Conservation (phyloP, 2,329 filamentous ascomycete genomes). For the Acrocalymma vagum region DNA sequence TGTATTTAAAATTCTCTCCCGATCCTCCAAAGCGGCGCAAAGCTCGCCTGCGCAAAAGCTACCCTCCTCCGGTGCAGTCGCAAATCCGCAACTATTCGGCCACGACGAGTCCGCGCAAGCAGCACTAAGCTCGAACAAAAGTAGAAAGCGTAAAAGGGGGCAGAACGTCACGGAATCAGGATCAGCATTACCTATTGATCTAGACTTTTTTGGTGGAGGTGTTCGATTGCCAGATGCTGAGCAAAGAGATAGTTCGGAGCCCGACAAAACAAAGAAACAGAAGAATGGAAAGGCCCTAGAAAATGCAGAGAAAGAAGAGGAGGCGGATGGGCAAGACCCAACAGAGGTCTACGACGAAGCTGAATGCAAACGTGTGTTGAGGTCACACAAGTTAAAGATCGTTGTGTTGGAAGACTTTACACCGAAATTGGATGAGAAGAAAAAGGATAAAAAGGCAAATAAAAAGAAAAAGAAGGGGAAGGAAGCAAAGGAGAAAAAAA, state of each 20-base stretch:
- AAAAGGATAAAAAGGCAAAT: slow-evolving; percentile 62
- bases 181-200: slow-evolving; percentile 37
- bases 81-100: slow-evolving; percentile 74
- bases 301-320: slow-evolving; percentile 11
- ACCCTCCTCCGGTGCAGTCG: slow-evolving; percentile 70
- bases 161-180: slow-evolving; percentile 21
- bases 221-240: slow-evolving; percentile 18
- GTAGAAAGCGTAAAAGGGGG: slow-evolving; percentile 54
- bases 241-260: too few relatives aligned
- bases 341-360: slow-evolving; percentile 65
- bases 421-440: slow-evolving; percentile 59
- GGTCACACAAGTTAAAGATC: slow-evolving; percentile 84
- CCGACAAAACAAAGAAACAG: slow-evolving; percentile 19
- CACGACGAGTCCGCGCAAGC: slow-evolving; percentile 51
- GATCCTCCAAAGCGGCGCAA: slow-evolving; percentile 68
- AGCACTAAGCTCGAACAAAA: slow-evolving; percentile 25
- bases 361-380: slow-evolving; percentile 76
- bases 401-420: slow-evolving; percentile 69
- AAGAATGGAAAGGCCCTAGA: slow-evolving; percentile 21
- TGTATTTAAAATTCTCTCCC: slow-evolving; percentile 75
- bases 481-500: slow-evolving; percentile 48
- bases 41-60: slow-evolving; percentile 55
- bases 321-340: slow-evolving; percentile 5
- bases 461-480: slow-evolving; percentile 48
- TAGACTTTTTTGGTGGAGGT: slow-evolving; percentile 54